Evolutionary conservation across 1,284 basidiomycete species (phyloP).

Genomic region (Heterobasidion irregulare): DNA sequence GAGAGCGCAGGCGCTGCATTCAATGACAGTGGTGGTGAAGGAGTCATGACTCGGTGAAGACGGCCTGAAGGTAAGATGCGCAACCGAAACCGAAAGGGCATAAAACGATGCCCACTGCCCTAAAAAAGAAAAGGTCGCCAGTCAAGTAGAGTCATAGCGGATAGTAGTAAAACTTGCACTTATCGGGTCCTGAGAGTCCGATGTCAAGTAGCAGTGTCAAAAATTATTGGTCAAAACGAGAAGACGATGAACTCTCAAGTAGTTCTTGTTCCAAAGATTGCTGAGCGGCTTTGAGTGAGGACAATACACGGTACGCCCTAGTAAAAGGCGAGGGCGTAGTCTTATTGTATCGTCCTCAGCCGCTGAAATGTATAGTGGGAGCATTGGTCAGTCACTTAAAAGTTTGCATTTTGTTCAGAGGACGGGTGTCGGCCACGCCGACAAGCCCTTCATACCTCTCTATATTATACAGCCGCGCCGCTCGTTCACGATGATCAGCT

Average conservation of each 20-base stretch:
- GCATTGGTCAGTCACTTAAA: constrained; percentile 5
- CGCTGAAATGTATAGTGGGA: constrained; percentile 17
- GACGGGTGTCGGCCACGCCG: constrained; percentile 17
- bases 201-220: no score
- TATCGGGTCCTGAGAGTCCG: no score
- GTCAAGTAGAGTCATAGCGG: neutral
- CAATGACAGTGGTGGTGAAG: neutral
- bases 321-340: constrained; percentile 67
- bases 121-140: neutral
- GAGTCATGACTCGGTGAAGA: neutral
- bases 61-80: neutral
- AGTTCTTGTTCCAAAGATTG: constrained; percentile 49
- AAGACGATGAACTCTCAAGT: constrained; percentile 17
- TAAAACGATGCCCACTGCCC: neutral
- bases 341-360: constrained; percentile 45
- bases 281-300: constrained; percentile 37
- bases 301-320: constrained; percentile 58
- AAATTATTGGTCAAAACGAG: no score
- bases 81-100: neutral
- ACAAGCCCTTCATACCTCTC: neutral
- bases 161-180: neutral
- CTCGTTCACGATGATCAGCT: neutral
- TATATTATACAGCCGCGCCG: neutral
- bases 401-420: constrained; percentile 30
- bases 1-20: constrained; percentile 1